Evolutionary conservation across 2,329 filamentous ascomycete genomes (phyloP), one percentile per base, ranked within the genome.

Genomic region (Penicillium sp.): DNA sequence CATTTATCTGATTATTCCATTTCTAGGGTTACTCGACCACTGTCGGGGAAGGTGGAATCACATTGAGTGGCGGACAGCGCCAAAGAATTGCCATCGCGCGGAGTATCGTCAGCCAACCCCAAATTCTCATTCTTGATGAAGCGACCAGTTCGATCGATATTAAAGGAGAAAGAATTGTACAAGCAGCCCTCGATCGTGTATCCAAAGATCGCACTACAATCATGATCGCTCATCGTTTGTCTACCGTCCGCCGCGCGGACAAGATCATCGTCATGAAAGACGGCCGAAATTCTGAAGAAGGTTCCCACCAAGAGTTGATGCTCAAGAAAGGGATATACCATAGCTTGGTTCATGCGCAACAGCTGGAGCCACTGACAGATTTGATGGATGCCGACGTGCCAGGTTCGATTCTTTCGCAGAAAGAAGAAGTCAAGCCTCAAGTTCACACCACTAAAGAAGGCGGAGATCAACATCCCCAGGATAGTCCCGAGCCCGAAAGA

Each of bases 61-160:
- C 89, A 68, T 77, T 95, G 1, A 91, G 88, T 11, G 89, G 90
- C n/a, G 91, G 91, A 1, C 90, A 96, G 70, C 84, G 89, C n/a
- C 90, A 95, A 70, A 84, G 91, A 5, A 81, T 95, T 24, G 87
- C 89, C 2, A 91, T 92, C 59, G 89, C 88, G 0, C 79, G 89
- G 8, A 86, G 86, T 11, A 85, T 91, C 29, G 79, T 91, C 51
- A 84, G 86, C 44, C 77, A 85, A 49, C 88, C 88, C 0, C 75
- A 78, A 0, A 83, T 92, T 2, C 74, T 92, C 3, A 81, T 92
- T 6, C 76, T 94, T 8, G 89, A 94, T 66, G 89, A 93, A 72
- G 89, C 89, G 1, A 92, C 89, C 0, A 88, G 85, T 55, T 86
- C 88, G 14, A 81, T 85, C 37, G 82, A 85, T 61, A 79, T 82